Base-by-base conservation (phyloP, 164 flowering plant species). In the Tetrastigma voinierianum region DNA sequence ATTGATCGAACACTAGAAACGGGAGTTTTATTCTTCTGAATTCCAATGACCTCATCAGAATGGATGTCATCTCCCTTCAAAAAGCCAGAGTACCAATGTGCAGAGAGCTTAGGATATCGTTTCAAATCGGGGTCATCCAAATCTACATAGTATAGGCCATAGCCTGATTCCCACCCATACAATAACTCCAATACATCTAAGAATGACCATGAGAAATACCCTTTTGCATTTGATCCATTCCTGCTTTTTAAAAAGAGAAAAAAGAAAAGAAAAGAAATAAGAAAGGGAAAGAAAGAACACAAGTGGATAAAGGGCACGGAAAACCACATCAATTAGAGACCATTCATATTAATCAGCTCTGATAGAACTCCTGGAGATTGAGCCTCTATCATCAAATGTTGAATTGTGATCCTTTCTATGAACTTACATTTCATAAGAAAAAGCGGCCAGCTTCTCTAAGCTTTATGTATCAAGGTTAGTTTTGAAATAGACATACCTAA, bases 151-250 rank as follows among this genome's bases (percentile, higher is more conserved):
- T 47, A 71, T 67, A 19, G 80, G 44, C 84, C 86, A 46, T 10
- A 78, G 51, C 71, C 49, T 2, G 67, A 46, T 48, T 45, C 20
- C 16, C 60, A 69, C 7, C 81, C 79, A 6, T 62, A 62, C 12
- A 76, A 25, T n/a, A 74, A 11, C 69, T n/a, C 86, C 20, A 72
- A 74, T 8, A 65, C 51, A 45, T 83, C 86, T 21, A 83, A 19
- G 70, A 82, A 80, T 1, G 82, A 74, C 86, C 86, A 80, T 20
- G 69, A 14, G 65, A 83, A 80, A 44, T 80, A 83, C 49, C 84
- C 86, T 75, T 65, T 74, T 9, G 68, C 43, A 46, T 80, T 67
- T 54, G 81, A 72, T 25, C 83, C 83, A 59, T 80, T 77, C 72
- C 83, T 80, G n/a, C 40, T 11, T n/a, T n/a, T n/a, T n/a, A n/a